Conservation (phyloP, 768 basidiomycete genomes). For the Fistulinella prunicolor region DNA sequence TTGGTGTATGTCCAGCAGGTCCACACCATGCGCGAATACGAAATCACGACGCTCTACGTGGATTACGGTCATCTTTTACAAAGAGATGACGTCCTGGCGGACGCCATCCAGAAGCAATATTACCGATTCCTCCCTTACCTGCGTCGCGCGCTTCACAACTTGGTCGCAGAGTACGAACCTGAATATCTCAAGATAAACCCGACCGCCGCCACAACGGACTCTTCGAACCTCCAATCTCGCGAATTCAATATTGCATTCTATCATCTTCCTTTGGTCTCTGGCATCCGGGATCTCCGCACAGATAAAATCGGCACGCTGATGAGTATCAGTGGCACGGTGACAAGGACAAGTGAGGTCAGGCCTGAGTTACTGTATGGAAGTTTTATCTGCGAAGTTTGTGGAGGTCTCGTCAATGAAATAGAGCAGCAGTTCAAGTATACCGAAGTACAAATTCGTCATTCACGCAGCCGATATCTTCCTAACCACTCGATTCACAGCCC, state of each 20-base stretch:
- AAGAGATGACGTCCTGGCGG: conserved; percentile 88
- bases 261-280: conserved; percentile 88
- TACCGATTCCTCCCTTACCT: conserved; percentile 96
- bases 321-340: conserved; percentile 96
- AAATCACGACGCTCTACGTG: conserved; percentile 93
- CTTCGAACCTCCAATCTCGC: conserved; percentile 84
- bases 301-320: conserved; percentile 92
- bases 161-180: conserved; percentile 87
- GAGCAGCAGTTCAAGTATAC: conserved; percentile 99
- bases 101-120: conserved; percentile 92
- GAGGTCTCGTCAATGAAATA: conserved; percentile 82
- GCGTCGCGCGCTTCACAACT: conserved; percentile 83
- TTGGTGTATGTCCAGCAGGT: conserved; percentile 90
- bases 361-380: conserved; percentile 93
- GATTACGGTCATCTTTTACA: conserved; percentile 90
- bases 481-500: conserved; percentile 50
- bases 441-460: conserved; percentile 52
- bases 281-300: conserved; percentile 90
- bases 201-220: conserved; percentile 81
- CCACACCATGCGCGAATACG: conserved; percentile 91
- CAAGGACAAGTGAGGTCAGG: conserved; percentile 94
- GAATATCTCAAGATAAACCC: conserved; percentile 95
- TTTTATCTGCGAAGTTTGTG: conserved; percentile 89
- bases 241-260: conserved; percentile 97
- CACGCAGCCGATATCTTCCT: conserved; percentile 4